Evolutionary conservation across 768 basidiomycete genomes (phyloP), one percentile per base, ranked within the genome.

Genomic region (Tricholoma flavovirens): DNA sequence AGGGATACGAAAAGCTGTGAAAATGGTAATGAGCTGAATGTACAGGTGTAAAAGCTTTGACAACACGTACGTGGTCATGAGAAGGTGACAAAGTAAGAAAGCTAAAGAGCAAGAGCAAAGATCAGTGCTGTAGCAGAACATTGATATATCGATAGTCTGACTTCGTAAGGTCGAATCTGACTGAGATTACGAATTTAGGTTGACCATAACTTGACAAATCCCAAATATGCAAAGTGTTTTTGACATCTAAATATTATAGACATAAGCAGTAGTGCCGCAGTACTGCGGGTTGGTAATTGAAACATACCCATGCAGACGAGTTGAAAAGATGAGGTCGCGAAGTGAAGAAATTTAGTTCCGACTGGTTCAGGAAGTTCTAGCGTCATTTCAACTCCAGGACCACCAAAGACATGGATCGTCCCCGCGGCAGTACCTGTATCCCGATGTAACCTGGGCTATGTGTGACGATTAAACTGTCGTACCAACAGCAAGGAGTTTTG

Each of bases 401-500:
- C 76, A 1, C 93, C 93, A 59, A 84, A 81, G 22, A 93, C 60
- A 55, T 84, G 75, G 32, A 94, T 76, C 1, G 66, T 55, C 0
- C 93, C 91, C n/a, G 69, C 65, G 4, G 77, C 67, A 0, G 89
- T 90, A 2, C 88, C 91, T 87, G 51, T 26, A 49, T 46, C 45
- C 59, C 26, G 26, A 21, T 7, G 15, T 35, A 19, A n/a, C 36
- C 24, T 48, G 52, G 49, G 45, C 58, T 43, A 56, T 52, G 57
- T 49, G 46, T n/a, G 22, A 45, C 55, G 36, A 12, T 2, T 3
- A 17, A 46, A 57, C 50, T 51, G 30, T 52, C 72, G 35, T 66
- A 85, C 85, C 84, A 49, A 80, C 64, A 30, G 83, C 86, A n/a
- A 90, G 71, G 19, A 88, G 67, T 35, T 83, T 77, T 35, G 79